Evolutionary conservation across 2,329 filamentous ascomycete genomes (phyloP).

Genomic region (Camptophora hylomeconis): DNA sequence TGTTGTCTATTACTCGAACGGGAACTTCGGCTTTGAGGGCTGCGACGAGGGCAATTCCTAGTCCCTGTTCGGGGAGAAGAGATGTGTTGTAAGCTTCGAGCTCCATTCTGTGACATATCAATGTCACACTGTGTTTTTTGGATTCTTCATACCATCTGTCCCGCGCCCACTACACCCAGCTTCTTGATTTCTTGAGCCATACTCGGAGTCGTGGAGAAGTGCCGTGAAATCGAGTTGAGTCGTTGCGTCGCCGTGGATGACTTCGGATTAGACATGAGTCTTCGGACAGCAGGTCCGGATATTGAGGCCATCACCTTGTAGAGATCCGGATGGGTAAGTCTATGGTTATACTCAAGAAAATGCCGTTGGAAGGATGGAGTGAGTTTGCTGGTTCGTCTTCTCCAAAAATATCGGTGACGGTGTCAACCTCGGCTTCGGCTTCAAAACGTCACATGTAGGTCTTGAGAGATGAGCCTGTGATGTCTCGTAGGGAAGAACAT

Average conservation of each 20-base stretch:
- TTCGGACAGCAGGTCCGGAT: conserved; percentile 11
- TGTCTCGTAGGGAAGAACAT: too few species aligned
- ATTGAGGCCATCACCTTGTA: conserved; percentile 14
- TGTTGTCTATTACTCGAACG: conserved; percentile 75
- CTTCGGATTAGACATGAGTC: conserved; percentile 26
- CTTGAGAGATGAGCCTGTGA: too few species aligned
- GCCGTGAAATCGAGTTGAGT: conserved; percentile 28
- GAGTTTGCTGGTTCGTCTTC: too few species aligned
- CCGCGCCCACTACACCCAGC: conserved; percentile 83
- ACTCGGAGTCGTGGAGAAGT: conserved; percentile 57
- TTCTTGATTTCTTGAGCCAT: conserved; percentile 64
- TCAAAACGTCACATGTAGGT: too few species aligned
- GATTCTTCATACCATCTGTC: conserved; percentile 71
- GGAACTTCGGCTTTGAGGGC: conserved; percentile 71
- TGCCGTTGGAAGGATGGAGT: too few species aligned
- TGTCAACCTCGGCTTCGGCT: too few species aligned
- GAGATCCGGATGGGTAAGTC: too few species aligned
- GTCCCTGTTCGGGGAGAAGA: too few species aligned
- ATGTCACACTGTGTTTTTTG: background rate
- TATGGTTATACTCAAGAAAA: too few species aligned
- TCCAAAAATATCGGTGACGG: too few species aligned
- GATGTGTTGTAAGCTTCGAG: conserved; percentile 1
- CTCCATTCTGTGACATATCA: background rate
- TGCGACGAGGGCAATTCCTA: conserved; percentile 91
- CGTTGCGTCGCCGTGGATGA: conserved; percentile 21